A percentile compares a stretch with the other conserved stretches of the same genome.
Evolutionary conservation across 2,329 filamentous ascomycete species (phyloP).

Genomic region (Ophiostoma sp.): DNA sequence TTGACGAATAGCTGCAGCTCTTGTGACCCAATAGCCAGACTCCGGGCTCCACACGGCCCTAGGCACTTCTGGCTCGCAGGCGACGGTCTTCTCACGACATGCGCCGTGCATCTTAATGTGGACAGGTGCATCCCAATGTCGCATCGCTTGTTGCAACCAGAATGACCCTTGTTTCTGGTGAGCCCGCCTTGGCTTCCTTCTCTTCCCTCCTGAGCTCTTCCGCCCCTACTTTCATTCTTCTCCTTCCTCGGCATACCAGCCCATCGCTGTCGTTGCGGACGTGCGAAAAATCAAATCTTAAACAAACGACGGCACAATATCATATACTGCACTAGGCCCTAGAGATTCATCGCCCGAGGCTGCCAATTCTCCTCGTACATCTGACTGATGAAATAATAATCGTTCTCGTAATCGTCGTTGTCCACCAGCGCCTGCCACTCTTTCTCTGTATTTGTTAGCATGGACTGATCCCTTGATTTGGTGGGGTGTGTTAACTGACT

Average conservation of each 20-base stretch:
- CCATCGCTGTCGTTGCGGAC: background rate
- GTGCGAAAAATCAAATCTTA: background rate
- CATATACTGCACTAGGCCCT: background rate
- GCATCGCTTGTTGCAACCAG: slow-evolving; percentile 10
- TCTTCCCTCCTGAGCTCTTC: background rate
- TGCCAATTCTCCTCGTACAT: slow-evolving; percentile 54
- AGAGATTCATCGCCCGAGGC: slow-evolving; percentile 35
- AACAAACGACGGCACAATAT: background rate
- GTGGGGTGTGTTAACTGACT: slow-evolving; percentile 39
- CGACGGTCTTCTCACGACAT: slow-evolving; percentile 14
- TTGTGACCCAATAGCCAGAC: slow-evolving; percentile 16
- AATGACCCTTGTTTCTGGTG: background rate
- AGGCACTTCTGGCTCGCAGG: slow-evolving; percentile 14
- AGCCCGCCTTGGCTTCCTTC: background rate
- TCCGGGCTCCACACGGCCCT: slow-evolving; percentile 16
- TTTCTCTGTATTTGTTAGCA: slow-evolving; percentile 32
- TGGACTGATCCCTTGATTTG: too few species aligned
- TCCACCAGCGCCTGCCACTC: slow-evolving; percentile 46
- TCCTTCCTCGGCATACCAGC: background rate
- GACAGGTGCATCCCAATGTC: slow-evolving; percentile 23
- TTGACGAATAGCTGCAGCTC: slow-evolving; percentile 24
- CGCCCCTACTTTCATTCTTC: background rate
- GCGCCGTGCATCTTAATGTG: slow-evolving; percentile 24
- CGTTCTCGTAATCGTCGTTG: slow-evolving; percentile 46
- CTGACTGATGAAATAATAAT: slow-evolving; percentile 57